Conservation (phyloP, 2,329 filamentous ascomycete genomes). For the Alternaria infectoria region DNA sequence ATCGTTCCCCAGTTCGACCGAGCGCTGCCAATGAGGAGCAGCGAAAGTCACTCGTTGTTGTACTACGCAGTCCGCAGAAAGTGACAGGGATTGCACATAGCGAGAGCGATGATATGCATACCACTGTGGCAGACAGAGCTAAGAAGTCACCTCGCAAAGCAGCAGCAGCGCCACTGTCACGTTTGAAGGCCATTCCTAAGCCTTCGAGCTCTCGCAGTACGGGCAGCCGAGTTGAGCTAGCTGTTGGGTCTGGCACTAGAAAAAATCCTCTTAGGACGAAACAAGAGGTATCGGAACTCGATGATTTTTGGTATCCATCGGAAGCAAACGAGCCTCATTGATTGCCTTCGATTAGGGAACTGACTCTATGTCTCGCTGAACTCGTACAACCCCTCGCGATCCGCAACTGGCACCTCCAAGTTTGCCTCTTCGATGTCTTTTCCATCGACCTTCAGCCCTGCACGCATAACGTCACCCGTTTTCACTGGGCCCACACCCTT, state of each 20-base stretch:
- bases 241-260: background rate
- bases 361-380: constrained; percentile 63
- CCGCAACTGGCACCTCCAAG: constrained; percentile 83
- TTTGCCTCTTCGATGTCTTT: constrained; percentile 83
- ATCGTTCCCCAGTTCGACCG: background rate
- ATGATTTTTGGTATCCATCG: background rate
- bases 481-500: constrained; percentile 90
- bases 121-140: constrained; percentile 2
- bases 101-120: background rate
- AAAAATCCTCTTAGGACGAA: background rate
- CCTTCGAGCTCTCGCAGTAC: background rate
- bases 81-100: background rate
- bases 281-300: background rate
- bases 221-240: background rate
- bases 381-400: constrained; percentile 77
- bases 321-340: background rate
- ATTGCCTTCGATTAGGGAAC: background rate
- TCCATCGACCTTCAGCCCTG: constrained; percentile 78
- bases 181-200: background rate
- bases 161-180: background rate
- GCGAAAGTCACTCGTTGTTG: background rate
- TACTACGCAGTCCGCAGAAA: background rate
- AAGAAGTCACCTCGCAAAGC: constrained; percentile 8
- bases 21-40: background rate
- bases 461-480: constrained; percentile 85